Evolutionary conservation across 148 eudicot species (phyloP).

Genomic region (Fagopyrum tataricum): DNA sequence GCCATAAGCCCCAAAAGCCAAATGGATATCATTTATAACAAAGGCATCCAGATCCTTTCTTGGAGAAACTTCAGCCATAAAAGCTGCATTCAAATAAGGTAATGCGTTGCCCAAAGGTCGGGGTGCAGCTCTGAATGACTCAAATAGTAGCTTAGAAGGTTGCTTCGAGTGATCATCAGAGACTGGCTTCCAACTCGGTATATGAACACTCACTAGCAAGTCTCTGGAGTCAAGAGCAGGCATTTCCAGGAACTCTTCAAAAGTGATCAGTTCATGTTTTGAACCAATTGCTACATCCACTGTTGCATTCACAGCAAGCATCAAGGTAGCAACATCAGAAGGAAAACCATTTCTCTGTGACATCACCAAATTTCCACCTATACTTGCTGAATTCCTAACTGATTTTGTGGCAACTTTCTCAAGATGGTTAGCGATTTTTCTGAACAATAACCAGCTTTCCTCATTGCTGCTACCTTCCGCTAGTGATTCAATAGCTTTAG

Average conservation of each 20-base stretch:
- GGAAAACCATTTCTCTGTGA: conserved; percentile 78
- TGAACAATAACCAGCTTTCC: conserved; percentile 23
- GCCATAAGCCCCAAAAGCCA: conserved; percentile 85
- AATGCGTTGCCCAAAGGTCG: conserved; percentile 89
- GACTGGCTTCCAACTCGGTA: conserved; percentile 39
- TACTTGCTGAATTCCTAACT: conserved; percentile 73
- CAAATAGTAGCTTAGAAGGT: conserved; percentile 41
- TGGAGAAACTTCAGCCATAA: conserved; percentile 51
- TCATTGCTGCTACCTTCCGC: conserved; percentile 26
- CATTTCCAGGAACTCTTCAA: conserved; percentile 59
- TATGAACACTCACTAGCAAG: conserved; percentile 51
- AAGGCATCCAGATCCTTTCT: conserved; percentile 25
- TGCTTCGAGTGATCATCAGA: conserved; percentile 18
- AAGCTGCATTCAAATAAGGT: conserved; percentile 77
- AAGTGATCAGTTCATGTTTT: conserved; percentile 32
- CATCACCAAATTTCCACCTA: conserved; percentile 95
- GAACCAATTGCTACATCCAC: conserved; percentile 38
- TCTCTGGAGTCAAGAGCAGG: conserved; percentile 54
- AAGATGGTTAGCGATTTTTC: conserved; percentile 60
- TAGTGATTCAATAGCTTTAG: conserved; percentile 51
- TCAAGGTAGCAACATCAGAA: conserved; percentile 77
- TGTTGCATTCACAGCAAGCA: conserved; percentile 54
- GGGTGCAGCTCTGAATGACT: conserved; percentile 81
- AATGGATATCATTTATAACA: conserved; percentile 33
- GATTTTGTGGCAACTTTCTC: conserved; percentile 73